Conservation (phyloP, 495 filamentous ascomycete species). For the Penicillium dipodomyicola region DNA sequence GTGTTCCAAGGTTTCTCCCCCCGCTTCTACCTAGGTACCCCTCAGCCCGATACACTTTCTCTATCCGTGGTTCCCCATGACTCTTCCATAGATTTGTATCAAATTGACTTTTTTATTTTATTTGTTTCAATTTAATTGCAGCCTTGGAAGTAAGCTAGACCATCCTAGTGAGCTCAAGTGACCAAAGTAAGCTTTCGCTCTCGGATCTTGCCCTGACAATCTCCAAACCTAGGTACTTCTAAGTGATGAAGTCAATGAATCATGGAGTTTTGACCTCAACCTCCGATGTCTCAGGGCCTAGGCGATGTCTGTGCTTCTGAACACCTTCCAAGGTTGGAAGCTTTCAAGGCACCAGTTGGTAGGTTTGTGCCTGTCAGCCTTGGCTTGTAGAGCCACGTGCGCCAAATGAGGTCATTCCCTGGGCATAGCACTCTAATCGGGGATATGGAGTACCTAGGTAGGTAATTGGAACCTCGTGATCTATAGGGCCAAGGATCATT, state of each 20-base stretch:
- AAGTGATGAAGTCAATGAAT: neutral
- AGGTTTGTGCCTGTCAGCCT: neutral
- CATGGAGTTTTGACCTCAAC: neutral
- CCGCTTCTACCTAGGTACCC: neutral
- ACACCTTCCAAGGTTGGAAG: neutral
- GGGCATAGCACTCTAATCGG: neutral
- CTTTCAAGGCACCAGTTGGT: neutral
- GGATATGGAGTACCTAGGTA: neutral
- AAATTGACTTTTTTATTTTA: neutral
- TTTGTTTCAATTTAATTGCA: neutral
- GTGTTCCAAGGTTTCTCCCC: neutral
- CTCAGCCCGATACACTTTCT: neutral
- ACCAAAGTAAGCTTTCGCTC: slow-evolving; percentile 10
- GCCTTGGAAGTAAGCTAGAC: neutral
- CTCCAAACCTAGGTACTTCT: too few relatives aligned
- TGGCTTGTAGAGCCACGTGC: slow-evolving; percentile 6
- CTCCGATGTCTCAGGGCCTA: neutral
- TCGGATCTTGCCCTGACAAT: slow-evolving; percentile 3
- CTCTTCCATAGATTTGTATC: neutral
- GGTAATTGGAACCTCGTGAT: neutral
- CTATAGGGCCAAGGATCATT: neutral
- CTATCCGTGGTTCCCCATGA: neutral
- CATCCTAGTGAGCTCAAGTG: slow-evolving; percentile 4
- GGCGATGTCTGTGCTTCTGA: neutral
- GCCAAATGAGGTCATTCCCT: slow-evolving; percentile 7